Percentiles rank a stretch among this genome's conserved stretches.
Evolutionary conservation across 1,139 yeast species (phyloP).

Genomic region (Yamadazyma pseudoaaseri): DNA sequence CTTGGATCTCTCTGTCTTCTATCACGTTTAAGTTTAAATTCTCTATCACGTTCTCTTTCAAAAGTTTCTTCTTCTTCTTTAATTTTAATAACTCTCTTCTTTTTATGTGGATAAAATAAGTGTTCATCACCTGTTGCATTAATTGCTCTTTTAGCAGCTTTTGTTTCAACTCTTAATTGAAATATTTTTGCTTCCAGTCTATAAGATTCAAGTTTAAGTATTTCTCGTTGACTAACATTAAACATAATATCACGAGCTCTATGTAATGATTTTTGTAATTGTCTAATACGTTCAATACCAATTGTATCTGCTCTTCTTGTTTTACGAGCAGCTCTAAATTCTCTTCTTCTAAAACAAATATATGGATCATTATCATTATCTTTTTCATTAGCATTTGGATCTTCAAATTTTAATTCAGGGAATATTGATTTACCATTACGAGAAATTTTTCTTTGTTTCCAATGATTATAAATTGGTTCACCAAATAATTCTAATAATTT

Average conservation of each 20-base stretch:
- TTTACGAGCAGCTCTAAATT: slow-evolving; percentile 91
- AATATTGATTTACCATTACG: slow-evolving; percentile 70
- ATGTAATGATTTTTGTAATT: slow-evolving; percentile 73
- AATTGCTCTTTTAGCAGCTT: slow-evolving; percentile 67
- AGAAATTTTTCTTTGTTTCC: slow-evolving; percentile 72
- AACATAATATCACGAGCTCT: slow-evolving; percentile 72
- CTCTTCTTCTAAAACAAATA: slow-evolving; percentile 93
- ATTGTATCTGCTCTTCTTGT: slow-evolving; percentile 93
- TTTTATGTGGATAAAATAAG: slow-evolving; percentile 75
- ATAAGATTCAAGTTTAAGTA: slow-evolving; percentile 55
- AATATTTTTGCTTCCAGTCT: slow-evolving; percentile 64
- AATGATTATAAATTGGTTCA: slow-evolving; percentile 68
- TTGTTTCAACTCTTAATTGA: slow-evolving; percentile 68
- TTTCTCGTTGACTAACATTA: slow-evolving; percentile 73
- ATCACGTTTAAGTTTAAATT: slow-evolving; percentile 18
- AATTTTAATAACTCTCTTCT: slow-evolving; percentile 52
- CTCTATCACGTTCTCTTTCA: slow-evolving; percentile 27
- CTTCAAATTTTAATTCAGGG: slow-evolving; percentile 82
- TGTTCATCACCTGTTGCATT: slow-evolving; percentile 79
- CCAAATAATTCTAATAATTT: slow-evolving; percentile 66
- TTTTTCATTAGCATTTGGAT: slow-evolving; percentile 70
- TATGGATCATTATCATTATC: slow-evolving; percentile 93
- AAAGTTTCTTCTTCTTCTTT: slow-evolving; percentile 40
- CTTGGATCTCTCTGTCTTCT: slow-evolving; percentile 22
- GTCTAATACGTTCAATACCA: slow-evolving; percentile 80